Base-by-base conservation (phyloP, 768 basidiomycete species). In the Lentinula sp. region DNA sequence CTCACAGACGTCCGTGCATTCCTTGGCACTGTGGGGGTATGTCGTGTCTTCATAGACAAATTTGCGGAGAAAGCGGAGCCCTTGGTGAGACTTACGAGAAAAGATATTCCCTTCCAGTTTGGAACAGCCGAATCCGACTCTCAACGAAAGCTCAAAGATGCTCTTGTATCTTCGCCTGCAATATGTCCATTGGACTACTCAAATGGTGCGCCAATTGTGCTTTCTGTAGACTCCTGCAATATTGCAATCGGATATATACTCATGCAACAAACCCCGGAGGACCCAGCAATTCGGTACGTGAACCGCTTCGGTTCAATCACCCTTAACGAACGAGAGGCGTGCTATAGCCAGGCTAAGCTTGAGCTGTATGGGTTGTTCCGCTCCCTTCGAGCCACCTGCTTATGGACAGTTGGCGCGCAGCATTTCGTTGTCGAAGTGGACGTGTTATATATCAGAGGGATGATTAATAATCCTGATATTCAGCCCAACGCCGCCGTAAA, bases 221-320 rank as follows among this genome's bases (percentile, higher is more conserved):
- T 77, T 0, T 64, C 74, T 1, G 76, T 77, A 0, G 72, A 78
- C 59, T 67, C 72, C 0, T 70, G 66, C 13, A 20, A 59, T 1
- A 69, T 70, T 9, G 72, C 70, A 0, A 64, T 73, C 0, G 73
- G 75, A 0, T 74, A 69, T 43, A 68, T 77, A 10, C 56, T 77
- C 0, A 67, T 66, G 0, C 77, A 78, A 51, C 20, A 66, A 0
- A 72, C 73, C 50, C 65, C 68, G 0, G 13, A 67, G 16, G 67
- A 68, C n/a, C 51, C 46, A 9, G 1, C 32, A 0, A 32, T 50
- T 23, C 49, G 49, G 0, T 32, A 50, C 49, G 15, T 50, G 0
- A 50, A 50, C 15, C 13, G 49, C 12, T 50, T 50, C 28, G 49
- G 49, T 1, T 50, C 49, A 1, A 50, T 50, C 2, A 23, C 49